Evolutionary conservation across 148 eudicot genomes (phyloP).

Genomic region (Selenicereus undatus): DNA sequence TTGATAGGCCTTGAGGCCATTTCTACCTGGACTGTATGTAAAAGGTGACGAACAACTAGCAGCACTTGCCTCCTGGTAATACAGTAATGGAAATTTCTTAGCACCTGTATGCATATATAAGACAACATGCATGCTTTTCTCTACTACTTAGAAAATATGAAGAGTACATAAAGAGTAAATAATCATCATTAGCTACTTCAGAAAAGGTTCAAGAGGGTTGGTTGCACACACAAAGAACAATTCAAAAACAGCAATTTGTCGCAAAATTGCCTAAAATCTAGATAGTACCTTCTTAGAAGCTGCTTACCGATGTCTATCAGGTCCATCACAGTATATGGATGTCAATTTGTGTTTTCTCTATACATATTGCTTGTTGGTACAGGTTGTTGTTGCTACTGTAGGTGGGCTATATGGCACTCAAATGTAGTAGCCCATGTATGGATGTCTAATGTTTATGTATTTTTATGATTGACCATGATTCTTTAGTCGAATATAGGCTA

Average conservation of each 20-base stretch:
- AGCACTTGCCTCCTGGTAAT: slow-evolving; percentile 88
- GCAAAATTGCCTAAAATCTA: slow-evolving; percentile 3
- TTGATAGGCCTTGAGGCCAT: background rate
- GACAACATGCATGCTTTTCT: background rate
- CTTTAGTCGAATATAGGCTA: too few relatives aligned
- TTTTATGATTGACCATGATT: too few relatives aligned
- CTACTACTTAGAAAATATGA: background rate
- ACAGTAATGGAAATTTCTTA: slow-evolving; percentile 16
- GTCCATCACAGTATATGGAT: slow-evolving; percentile 80
- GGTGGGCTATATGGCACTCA: too few relatives aligned
- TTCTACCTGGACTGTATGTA: slow-evolving; percentile 83
- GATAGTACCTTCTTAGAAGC: slow-evolving; percentile 73
- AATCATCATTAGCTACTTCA: background rate
- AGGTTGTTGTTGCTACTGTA: too few relatives aligned
- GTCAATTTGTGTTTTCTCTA: too few relatives aligned
- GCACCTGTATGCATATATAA: background rate
- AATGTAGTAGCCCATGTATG: too few relatives aligned
- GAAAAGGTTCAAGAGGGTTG: background rate
- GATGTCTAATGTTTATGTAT: too few relatives aligned
- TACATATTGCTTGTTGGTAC: too few relatives aligned
- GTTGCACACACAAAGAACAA: slow-evolving; percentile 2
- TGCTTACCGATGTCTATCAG: slow-evolving; percentile 77
- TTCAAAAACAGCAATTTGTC: background rate
- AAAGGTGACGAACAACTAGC: slow-evolving; percentile 75
- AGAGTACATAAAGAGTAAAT: background rate